phyloP scores from a whole-genome alignment of 169 alveolate genomes.

The Eimeria sp. region DNA sequence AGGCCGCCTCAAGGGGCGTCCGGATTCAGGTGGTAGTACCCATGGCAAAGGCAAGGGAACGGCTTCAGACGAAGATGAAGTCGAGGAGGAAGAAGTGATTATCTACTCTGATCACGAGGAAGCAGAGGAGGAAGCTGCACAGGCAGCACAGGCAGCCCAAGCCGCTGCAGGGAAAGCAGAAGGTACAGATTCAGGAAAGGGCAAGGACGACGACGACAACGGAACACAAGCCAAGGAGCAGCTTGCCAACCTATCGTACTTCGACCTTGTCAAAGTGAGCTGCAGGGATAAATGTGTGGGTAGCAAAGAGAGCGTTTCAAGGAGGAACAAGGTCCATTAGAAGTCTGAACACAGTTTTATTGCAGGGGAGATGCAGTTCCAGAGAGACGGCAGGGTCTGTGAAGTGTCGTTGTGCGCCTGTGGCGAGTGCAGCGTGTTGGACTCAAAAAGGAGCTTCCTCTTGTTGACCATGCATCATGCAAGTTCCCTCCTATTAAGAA shows the following conservation, averaged over 20 bases:
- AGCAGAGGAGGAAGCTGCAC: conserved; percentile 64
- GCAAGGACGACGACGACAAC: conserved; percentile 55
- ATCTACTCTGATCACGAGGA: conserved; percentile 58
- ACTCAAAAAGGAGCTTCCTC: conserved; percentile 90
- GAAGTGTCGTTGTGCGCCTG: background rate
- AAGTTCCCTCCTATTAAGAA: conserved; percentile 93
- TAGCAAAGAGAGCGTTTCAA: background rate
- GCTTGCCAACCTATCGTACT: conserved; percentile 75
- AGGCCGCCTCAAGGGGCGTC: conserved; percentile 31
- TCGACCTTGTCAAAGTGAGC: conserved; percentile 79
- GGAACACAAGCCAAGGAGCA: conserved; percentile 55
- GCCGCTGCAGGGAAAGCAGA: conserved; percentile 26
- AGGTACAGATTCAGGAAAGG: conserved; percentile 6
- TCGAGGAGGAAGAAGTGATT: conserved; percentile 79
- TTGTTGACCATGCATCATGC: conserved; percentile 92
- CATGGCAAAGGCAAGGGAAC: background rate
- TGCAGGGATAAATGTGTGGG: background rate
- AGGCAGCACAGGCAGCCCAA: conserved; percentile 2
- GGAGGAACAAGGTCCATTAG: background rate
- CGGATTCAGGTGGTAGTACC: background rate
- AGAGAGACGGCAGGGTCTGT: background rate
- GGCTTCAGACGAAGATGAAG: background rate
- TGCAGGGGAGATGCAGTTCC: background rate
- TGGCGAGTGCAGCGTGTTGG: conserved; percentile 82
- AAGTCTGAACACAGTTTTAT: background rate